These are phyloP conservation scores for Hibiscus mutabilis DNA, from an alignment of 345 rosid species.

Conservation along the genomic window DNA sequence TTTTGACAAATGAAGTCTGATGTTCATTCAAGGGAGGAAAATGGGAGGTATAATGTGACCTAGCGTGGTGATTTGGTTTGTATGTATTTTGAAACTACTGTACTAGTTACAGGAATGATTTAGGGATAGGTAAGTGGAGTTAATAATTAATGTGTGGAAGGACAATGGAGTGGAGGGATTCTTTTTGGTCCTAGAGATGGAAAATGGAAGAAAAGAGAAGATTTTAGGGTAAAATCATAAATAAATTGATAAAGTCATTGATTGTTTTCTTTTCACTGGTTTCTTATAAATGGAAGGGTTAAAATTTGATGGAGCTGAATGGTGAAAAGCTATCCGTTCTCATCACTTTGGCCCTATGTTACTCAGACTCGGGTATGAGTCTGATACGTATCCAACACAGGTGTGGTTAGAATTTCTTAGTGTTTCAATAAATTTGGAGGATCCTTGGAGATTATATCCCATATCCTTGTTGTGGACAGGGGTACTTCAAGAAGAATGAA, in stretches of 20 bases:
- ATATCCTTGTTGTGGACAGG: too few species aligned
- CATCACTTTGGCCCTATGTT: neutral
- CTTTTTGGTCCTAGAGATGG: neutral
- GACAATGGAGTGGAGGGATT: neutral
- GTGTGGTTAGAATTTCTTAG: too few species aligned
- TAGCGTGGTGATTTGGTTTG: neutral
- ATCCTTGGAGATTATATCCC: too few species aligned
- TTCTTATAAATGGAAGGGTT: neutral
- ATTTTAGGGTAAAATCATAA: neutral
- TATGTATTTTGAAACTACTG: neutral
- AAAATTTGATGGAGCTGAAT: neutral
- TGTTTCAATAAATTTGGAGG: too few species aligned
- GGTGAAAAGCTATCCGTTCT: neutral
- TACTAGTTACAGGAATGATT: too few species aligned
- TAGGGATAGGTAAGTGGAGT: neutral
- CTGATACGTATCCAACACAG: too few species aligned
- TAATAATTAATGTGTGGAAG: neutral
- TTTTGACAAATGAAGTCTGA: neutral
- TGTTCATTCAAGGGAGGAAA: neutral
- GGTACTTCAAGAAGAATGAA: too few species aligned
- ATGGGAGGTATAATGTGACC: neutral
- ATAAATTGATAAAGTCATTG: neutral
- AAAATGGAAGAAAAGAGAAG: neutral
- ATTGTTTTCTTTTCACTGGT: neutral
- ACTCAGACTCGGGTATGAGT: too few species aligned